Evolutionary conservation across 495 filamentous ascomycete species (phyloP).

Genomic region (Halenospora varia): DNA sequence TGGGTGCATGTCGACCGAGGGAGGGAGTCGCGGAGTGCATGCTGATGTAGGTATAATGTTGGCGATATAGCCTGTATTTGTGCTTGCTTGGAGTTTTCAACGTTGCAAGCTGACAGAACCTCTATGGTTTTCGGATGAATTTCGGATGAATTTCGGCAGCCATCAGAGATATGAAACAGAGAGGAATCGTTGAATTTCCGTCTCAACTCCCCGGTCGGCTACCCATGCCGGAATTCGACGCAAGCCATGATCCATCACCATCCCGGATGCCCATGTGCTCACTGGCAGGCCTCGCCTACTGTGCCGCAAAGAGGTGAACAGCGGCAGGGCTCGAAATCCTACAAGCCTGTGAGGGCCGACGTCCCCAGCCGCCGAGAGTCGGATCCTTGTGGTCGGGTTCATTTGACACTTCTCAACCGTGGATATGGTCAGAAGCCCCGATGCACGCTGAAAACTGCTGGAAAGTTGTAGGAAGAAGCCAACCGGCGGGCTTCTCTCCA

Average conservation of each 20-base stretch:
- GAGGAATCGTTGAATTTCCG: not conserved
- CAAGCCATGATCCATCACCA: not conserved
- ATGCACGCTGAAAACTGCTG: not conserved
- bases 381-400: not conserved
- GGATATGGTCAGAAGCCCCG: not conserved
- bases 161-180: not conserved
- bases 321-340: too few relatives aligned
- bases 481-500: too few relatives aligned
- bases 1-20: not conserved
- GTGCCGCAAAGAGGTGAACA: too few relatives aligned
- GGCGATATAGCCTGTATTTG: not conserved
- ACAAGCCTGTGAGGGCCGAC: too few relatives aligned
- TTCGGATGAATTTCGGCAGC: not conserved
- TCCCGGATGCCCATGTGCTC: not conserved
- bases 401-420: not conserved
- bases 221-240: too few relatives aligned
- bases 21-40: not conserved
- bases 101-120: not conserved
- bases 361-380: not conserved
- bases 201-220: not conserved
- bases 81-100: not conserved
- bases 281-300: too few relatives aligned
- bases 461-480: too few relatives aligned
- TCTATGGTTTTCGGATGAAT: too few relatives aligned
- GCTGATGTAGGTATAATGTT: not conserved